phyloP scores from a whole-genome alignment of 192 early-diverging fungal genomes.

The Coemansia sp. region DNA sequence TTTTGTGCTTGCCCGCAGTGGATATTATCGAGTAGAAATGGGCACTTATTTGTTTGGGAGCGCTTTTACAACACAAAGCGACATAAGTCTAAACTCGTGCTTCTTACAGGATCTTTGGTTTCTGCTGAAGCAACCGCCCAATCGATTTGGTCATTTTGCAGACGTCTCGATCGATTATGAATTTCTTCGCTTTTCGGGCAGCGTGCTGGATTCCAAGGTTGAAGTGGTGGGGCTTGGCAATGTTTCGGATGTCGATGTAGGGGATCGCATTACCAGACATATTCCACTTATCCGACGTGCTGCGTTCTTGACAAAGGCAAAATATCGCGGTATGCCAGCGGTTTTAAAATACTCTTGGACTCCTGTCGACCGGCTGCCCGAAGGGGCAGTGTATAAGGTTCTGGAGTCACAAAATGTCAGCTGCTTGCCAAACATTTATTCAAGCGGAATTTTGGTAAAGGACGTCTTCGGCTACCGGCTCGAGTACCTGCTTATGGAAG shows the following conservation, averaged over 20 bases:
- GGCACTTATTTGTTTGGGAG: background rate
- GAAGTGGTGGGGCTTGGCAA: background rate
- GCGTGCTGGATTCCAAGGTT: background rate
- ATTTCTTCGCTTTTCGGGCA: background rate
- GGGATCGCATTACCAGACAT: background rate
- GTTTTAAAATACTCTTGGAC: background rate
- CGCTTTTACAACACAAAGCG: too few relatives aligned
- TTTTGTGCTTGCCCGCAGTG: conserved; percentile 5
- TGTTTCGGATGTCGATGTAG: background rate
- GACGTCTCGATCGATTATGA: background rate
- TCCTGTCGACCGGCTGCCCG: conserved; percentile 1
- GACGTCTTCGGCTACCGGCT: conserved; percentile 20
- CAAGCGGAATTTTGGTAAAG: conserved; percentile 7
- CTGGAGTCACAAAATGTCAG: background rate
- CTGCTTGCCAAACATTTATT: background rate
- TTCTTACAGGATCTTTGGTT: conserved; percentile 6
- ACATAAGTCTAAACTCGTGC: background rate
- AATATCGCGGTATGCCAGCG: background rate
- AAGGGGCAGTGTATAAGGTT: conserved; percentile 17
- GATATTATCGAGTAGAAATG: background rate
- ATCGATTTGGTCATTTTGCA: conserved; percentile 5
- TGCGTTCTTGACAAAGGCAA: background rate
- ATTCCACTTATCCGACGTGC: background rate
- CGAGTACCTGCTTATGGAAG: conserved; percentile 15
- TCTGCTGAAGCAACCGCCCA: background rate